These are phyloP conservation scores for Cryptococcus sp. DNA, from an alignment of 1,284 basidiomycete species.

Conservation along the genomic window DNA sequence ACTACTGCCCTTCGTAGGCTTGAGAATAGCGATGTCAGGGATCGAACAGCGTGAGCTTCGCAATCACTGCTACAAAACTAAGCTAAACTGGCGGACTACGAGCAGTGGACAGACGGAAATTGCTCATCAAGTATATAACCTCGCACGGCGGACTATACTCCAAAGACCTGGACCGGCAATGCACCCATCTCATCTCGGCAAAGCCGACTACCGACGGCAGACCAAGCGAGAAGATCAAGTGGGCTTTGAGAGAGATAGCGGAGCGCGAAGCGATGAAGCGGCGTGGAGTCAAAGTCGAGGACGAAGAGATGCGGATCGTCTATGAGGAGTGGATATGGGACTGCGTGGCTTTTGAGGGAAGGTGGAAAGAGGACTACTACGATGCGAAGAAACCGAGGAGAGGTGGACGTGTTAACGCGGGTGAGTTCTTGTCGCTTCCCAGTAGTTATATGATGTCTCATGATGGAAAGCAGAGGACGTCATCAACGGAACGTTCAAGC, in stretches of 20 bases:
- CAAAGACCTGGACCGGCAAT: constrained; percentile 47
- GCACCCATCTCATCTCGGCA: constrained; percentile 49
- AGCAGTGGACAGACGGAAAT: constrained; percentile 42
- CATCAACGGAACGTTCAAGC: constrained; percentile 27
- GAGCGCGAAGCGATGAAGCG: constrained; percentile 31
- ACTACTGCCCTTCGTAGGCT: constrained; percentile 39
- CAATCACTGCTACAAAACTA: too few relatives aligned
- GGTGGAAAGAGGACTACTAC: constrained; percentile 48
- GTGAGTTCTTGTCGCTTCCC: constrained; percentile 17
- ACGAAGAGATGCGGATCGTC: constrained; percentile 39
- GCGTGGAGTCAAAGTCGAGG: constrained; percentile 32
- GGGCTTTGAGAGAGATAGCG: constrained; percentile 40
- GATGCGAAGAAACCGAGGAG: constrained; percentile 43
- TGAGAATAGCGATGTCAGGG: constrained; percentile 45
- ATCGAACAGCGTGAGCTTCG: constrained; percentile 35
- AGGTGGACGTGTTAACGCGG: constrained; percentile 26
- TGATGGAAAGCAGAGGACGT: constrained; percentile 27
- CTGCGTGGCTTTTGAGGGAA: constrained; percentile 46
- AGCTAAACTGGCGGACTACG: too few relatives aligned
- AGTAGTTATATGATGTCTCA: not conserved
- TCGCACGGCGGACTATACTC: constrained; percentile 44
- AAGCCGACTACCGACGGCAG: constrained; percentile 36
- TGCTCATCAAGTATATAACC: constrained; percentile 41
- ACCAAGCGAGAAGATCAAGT: constrained; percentile 48
- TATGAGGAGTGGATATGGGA: constrained; percentile 55